Base-by-base conservation (phyloP, 1,139 yeast species). In the Pichia sp. region DNA sequence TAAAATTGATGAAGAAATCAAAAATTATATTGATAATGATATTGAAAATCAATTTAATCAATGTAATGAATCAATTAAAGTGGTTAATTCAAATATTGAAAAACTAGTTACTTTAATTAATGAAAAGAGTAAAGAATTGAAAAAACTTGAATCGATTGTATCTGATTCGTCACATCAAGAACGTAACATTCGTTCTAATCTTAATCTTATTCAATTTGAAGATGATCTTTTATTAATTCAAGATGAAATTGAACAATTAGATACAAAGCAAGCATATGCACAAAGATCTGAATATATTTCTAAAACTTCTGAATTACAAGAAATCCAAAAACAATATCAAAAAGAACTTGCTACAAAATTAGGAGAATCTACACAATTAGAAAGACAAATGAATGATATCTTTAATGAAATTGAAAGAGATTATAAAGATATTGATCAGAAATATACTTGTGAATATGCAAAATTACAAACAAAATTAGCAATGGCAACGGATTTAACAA, bases 301-400 rank as follows among this genome's bases (percentile, higher is more conserved):
- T 20, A 72, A 76, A 41, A 74, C 91, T 1, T 63, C 64, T 35
- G 52, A 59, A 18, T 63, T 91, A 30, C 73, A 91, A 42, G 67
- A 68, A 10, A 61, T 66, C 30, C 76, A 80, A 40, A 70, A 86
- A 8, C 62, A 63, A 10, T 62, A 86, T 37, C 81, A 80, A 46
- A 70, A 89, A 0, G 74, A 76, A 38, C 78, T 83, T 52, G 86
- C 95, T 6, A 80, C 89, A 21, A 81, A 79, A 52, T 61, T 78
- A 29, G 99, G 98, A 25, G 96, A 91, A 61, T 72, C 86, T 31
- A 79, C 80, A 48, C 97, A 91, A 56, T 69, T 91, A 49, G 78
- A 80, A 40, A 87, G 80, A 51, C 96, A 88, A 56, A 70, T 83
- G 7, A 65, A 63, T 24, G 66, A 72, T 3, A 60, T 83, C 13